A percentile compares a stretch with the other conserved stretches of the same genome.
These are phyloP conservation scores for Areca catechu DNA, from an alignment of 176 grass and related monocot genomes.

Conservation along the genomic window DNA sequence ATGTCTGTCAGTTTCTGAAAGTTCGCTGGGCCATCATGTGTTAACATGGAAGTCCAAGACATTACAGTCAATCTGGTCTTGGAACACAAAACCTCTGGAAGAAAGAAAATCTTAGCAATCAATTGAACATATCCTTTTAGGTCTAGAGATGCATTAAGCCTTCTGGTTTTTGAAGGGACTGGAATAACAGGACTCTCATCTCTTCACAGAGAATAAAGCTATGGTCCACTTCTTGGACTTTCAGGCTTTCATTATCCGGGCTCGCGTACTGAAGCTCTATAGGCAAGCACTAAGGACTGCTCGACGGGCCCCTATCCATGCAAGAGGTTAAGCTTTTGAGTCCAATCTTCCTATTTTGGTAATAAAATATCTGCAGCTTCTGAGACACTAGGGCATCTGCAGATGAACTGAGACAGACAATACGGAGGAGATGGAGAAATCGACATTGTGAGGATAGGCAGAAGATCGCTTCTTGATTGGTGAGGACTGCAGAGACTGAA, in stretches of 20 bases:
- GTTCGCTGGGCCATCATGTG: too few relatives aligned
- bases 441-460: conserved; percentile 62
- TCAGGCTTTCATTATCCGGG: conserved; percentile 53
- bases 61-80: too few relatives aligned
- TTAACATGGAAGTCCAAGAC: too few relatives aligned
- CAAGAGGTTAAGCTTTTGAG: conserved; percentile 37
- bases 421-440: conserved; percentile 82
- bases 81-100: too few relatives aligned
- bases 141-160: too few relatives aligned
- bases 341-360: conserved; percentile 5
- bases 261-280: conserved; percentile 71
- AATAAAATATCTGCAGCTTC: conserved; percentile 5
- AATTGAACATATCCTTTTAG: too few relatives aligned
- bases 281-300: conserved; percentile 51
- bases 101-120: too few relatives aligned
- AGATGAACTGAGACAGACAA: conserved; percentile 68
- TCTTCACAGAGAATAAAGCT: conserved; percentile 8
- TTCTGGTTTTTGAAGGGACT: too few relatives aligned
- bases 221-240: conserved; percentile 66
- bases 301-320: conserved; percentile 40
- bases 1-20: too few relatives aligned
- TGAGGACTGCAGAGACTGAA: conserved; percentile 76
- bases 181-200: too few relatives aligned
- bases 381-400: conserved; percentile 14
- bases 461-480: conserved; percentile 76